These are phyloP conservation scores for Jackrogersella multiformis DNA, from an alignment of 495 filamentous ascomycete species.

Conservation along the genomic window DNA sequence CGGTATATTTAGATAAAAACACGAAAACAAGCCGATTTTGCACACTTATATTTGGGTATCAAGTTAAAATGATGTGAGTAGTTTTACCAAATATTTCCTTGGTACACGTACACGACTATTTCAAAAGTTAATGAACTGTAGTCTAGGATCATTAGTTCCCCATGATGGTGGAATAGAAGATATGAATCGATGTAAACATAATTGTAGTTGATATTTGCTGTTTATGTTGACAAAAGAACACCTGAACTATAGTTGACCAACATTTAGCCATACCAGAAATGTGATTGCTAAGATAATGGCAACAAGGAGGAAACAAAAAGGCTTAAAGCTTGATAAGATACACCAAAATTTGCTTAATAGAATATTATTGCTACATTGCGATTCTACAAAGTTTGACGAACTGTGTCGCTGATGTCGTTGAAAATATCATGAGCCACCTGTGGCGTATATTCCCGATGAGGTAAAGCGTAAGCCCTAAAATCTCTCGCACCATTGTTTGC, in stretches of 20 bases:
- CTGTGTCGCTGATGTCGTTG: slow-evolving; percentile 15
- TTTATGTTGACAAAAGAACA: background rate
- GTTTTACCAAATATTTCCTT: too few relatives aligned
- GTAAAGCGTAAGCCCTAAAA: slow-evolving; percentile 9
- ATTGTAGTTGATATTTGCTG: background rate
- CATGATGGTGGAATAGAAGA: too few relatives aligned
- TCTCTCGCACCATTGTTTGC: background rate
- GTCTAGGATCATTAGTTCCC: too few relatives aligned
- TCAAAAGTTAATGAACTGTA: too few relatives aligned
- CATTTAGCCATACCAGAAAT: background rate
- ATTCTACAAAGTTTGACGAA: background rate
- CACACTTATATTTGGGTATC: too few relatives aligned
- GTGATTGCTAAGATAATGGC: background rate
- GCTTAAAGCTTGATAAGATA: too few relatives aligned
- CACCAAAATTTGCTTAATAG: too few relatives aligned
- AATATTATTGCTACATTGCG: background rate
- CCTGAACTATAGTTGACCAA: background rate
- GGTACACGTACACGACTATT: too few relatives aligned
- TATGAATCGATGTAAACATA: too few relatives aligned
- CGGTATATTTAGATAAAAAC: too few relatives aligned
- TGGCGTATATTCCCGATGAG: background rate
- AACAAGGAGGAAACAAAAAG: background rate
- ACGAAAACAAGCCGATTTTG: too few relatives aligned
- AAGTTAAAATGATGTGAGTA: too few relatives aligned
- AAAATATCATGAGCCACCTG: slow-evolving; percentile 12